Base-by-base conservation (phyloP, 441 rosid genomes). In the Capsella rubella region DNA sequence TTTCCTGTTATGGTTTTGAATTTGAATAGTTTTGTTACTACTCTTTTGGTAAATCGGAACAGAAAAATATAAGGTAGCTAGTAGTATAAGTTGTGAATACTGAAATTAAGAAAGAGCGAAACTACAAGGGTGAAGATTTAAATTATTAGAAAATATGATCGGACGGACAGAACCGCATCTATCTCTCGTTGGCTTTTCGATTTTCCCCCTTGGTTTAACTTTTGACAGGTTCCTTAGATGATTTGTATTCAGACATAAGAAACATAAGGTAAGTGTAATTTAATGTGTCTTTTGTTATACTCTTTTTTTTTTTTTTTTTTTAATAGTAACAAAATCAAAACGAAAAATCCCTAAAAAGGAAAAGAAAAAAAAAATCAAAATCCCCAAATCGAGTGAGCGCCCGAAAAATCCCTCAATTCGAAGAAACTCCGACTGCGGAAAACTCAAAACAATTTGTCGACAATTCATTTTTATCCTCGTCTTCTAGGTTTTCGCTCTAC, bases 381-480 rank as follows among this genome's bases (percentile, higher is more conserved):
- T 54, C 71, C 71, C 79, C 75, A 76, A 76, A 76, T 69, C 78
- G 67, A 65, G 49, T 54, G 65, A 73, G 40, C 71, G 66, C 66
- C 67, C 65, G 12, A 73, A 60, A 32, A 4, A 59, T 34, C 74
- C 74, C 64, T 52, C 15, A 68, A 61, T 43, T 61, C 35, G 45
- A 75, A 75, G 10, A 64, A 69, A 35, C 18, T 10, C 16, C 43
- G 66, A 37, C 51, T 59, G 27, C 59, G n/a, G 3, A 59, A 50
- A 40, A 10, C 54, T n/a, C 47, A 18, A 40, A 31, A 67, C 54
- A 52, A 46, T 69, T 62, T 28, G 70, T 69, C 65, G 79, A 69
- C 12, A 14, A 42, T 46, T 76, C 64, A 11, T 40, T 21, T 28
- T 32, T 32, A 5, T 32, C 4, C 10, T 49, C 72, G 34, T 40